These are phyloP conservation scores for Craspedostauros australis DNA, from an alignment of 108 stramenopile species.

Conservation along the genomic window DNA sequence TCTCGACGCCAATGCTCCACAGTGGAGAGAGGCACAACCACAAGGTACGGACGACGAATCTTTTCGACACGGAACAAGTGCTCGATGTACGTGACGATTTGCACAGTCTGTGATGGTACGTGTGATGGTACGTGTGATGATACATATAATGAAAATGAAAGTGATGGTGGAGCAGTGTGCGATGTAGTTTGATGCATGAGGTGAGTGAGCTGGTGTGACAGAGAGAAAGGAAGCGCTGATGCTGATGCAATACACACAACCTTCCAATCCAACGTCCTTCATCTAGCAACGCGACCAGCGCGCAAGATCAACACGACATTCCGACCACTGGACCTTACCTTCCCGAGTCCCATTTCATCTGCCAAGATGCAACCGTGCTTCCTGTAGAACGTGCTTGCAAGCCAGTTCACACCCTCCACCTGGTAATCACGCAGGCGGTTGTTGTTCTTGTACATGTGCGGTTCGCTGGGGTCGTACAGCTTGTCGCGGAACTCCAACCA, in stretches of 20 bases:
- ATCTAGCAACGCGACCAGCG: too few relatives aligned
- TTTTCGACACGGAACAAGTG: conserved; percentile 91
- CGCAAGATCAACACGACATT: background rate
- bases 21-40: conserved; percentile 95
- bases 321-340: conserved; percentile 10
- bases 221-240: background rate
- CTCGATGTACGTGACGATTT: conserved; percentile 93
- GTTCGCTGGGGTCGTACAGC: conserved; percentile 77
- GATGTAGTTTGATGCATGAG: too few relatives aligned
- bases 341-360: conserved; percentile 91
- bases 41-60: conserved; percentile 87
- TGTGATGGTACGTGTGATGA: background rate
- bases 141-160: conserved; percentile 13
- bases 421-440: conserved; percentile 91
- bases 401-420: conserved; percentile 94
- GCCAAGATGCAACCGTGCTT: conserved; percentile 89
- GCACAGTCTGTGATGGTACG: conserved; percentile 80
- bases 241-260: conserved; percentile 11
- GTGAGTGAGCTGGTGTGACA: too few relatives aligned
- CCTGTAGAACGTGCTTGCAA: conserved; percentile 90
- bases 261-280: background rate
- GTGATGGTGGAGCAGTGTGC: background rate
- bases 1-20: conserved; percentile 99
- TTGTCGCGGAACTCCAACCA: conserved; percentile 79
- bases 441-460: conserved; percentile 74